These are phyloP conservation scores for Aegilops sharonensis DNA, from an alignment of 176 grass and related monocot genomes.

Conservation along the genomic window DNA sequence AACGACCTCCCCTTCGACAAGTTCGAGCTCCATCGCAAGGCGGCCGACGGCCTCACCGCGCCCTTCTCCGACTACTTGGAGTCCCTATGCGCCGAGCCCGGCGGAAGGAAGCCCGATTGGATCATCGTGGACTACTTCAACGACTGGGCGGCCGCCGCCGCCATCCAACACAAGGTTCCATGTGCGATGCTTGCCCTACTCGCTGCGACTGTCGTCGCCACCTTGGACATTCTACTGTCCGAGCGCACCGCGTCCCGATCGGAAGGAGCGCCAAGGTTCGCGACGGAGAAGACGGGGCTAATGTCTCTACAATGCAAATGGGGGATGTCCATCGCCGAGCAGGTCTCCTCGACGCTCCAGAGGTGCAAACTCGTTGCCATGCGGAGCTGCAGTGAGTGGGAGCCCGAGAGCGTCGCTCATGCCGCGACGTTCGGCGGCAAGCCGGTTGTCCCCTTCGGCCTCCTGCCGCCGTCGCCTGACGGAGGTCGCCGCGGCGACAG, in stretches of 20 bases:
- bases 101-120: neutral
- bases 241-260: neutral
- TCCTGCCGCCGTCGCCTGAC: neutral
- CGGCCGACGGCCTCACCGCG: constrained; percentile 7
- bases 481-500: neutral
- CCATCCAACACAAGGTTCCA: neutral
- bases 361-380: constrained; percentile 1
- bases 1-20: neutral
- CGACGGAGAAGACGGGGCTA: neutral
- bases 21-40: neutral
- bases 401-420: neutral
- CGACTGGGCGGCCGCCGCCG: neutral
- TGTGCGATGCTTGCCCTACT: constrained; percentile 1
- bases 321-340: neutral
- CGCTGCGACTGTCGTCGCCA: neutral
- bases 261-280: neutral
- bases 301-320: neutral
- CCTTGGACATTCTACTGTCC: neutral
- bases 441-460: constrained; percentile 12
- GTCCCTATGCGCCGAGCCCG: neutral
- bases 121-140: constrained; percentile 11
- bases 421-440: neutral
- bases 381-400: constrained; percentile 14
- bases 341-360: neutral
- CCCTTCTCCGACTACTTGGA: constrained; percentile 14